phyloP scores from a whole-genome alignment of 257 asterid genomes.

The Solanum infundibuliforme region DNA sequence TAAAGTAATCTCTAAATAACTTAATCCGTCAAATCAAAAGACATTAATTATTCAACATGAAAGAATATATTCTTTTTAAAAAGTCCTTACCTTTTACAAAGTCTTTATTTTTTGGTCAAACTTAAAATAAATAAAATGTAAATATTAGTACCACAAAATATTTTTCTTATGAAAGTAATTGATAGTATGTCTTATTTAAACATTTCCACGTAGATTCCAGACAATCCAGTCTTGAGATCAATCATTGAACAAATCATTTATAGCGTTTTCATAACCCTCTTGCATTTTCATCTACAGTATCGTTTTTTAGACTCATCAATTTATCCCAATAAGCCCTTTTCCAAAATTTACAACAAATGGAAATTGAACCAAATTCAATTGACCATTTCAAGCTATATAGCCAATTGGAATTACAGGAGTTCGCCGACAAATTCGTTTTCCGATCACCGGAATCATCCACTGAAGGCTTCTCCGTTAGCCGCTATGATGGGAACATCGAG shows the following conservation, averaged over 20 bases:
- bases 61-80: not conserved
- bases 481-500: conserved; percentile 52
- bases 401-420: conserved; percentile 66
- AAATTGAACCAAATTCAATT: conserved; percentile 19
- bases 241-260: not conserved
- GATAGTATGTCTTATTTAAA: not conserved
- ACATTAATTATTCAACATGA: not conserved
- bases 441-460: conserved; percentile 55
- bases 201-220: not conserved
- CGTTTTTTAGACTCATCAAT: not conserved
- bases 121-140: not conserved
- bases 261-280: not conserved
- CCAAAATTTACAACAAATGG: conserved; percentile 24
- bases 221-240: not conserved
- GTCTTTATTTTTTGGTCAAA: not conserved
- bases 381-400: conserved; percentile 58
- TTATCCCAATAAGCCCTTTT: not conserved
- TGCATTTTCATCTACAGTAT: not conserved
- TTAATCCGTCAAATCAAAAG: not conserved
- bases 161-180: not conserved
- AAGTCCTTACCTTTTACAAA: not conserved
- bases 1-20: not conserved
- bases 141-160: not conserved
- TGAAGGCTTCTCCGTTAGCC: conserved; percentile 69
- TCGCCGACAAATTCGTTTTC: conserved; percentile 47